Conservation (phyloP, 495 filamentous ascomycete genomes). For the Aspergillus egyptiacus region DNA sequence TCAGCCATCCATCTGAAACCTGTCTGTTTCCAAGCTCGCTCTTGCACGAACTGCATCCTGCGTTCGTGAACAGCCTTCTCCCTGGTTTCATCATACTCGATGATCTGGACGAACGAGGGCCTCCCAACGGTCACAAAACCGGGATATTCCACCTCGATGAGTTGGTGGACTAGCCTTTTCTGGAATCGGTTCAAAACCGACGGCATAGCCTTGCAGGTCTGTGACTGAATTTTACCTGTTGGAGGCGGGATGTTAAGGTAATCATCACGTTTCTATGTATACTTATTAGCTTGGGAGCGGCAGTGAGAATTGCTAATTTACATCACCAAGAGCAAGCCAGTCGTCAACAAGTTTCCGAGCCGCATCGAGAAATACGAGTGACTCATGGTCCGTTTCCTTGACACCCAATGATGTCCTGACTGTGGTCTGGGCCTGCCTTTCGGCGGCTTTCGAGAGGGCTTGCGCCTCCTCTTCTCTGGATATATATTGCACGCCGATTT, state of each 20-base stretch:
- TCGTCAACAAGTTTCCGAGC: constrained; percentile 38
- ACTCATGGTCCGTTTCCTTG: constrained; percentile 47
- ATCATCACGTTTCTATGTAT: constrained; percentile 16
- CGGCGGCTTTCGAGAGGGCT: constrained; percentile 25
- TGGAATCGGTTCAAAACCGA: constrained; percentile 44
- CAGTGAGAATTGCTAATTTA: constrained; percentile 9
- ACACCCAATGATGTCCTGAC: constrained; percentile 39
- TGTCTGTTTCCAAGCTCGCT: constrained; percentile 41
- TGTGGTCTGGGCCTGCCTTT: constrained; percentile 30
- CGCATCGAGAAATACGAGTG: constrained; percentile 49
- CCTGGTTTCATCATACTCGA: constrained; percentile 39
- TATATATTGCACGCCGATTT: constrained; percentile 60
- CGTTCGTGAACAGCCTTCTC: constrained; percentile 39
- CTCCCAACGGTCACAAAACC: constrained; percentile 42
- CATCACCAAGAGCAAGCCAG: constrained; percentile 37
- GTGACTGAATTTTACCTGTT: neutral
- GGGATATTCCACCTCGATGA: constrained; percentile 60
- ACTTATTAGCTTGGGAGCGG: constrained; percentile 1
- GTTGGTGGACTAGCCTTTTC: constrained; percentile 61
- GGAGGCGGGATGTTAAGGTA: constrained; percentile 32
- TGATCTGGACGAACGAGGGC: constrained; percentile 48
- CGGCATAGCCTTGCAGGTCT: constrained; percentile 9
- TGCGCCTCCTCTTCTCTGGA: constrained; percentile 56
- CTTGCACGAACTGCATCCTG: constrained; percentile 32
- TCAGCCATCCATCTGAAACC: constrained; percentile 70